Conservation (phyloP, 345 rosid genomes). For the Dovyalis caffra region DNA sequence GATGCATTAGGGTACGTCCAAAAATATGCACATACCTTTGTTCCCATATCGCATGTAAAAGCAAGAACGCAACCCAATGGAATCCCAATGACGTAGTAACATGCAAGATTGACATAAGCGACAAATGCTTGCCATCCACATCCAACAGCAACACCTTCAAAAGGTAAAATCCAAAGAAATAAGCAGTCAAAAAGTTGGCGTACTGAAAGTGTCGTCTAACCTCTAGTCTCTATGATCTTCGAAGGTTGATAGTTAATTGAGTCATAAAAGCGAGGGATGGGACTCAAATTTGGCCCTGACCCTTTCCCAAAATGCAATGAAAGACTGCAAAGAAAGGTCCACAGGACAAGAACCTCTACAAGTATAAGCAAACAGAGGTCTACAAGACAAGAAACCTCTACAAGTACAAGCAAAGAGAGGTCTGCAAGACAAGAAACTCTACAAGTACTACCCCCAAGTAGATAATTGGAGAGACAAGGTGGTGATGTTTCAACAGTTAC, state of each 20-base stretch:
- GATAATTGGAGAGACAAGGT: too few relatives aligned
- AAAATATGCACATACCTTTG: too few relatives aligned
- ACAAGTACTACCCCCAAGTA: too few relatives aligned
- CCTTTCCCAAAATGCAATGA: too few relatives aligned
- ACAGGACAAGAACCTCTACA: neutral
- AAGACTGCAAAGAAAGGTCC: neutral
- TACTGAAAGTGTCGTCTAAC: neutral
- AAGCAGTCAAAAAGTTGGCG: neutral
- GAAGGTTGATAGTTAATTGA: neutral
- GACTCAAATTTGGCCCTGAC: too few relatives aligned
- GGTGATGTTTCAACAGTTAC: too few relatives aligned
- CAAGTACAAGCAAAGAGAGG: too few relatives aligned
- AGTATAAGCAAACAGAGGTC: too few relatives aligned
- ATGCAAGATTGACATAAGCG: constrained; percentile 74
- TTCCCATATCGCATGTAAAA: constrained; percentile 53
- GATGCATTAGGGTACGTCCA: too few relatives aligned
- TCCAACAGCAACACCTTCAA: constrained; percentile 72
- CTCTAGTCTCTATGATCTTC: neutral
- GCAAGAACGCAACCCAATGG: constrained; percentile 64
- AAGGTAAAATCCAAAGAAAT: neutral
- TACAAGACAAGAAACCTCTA: too few relatives aligned
- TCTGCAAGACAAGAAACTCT: too few relatives aligned
- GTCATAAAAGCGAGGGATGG: too few relatives aligned
- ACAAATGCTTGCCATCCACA: constrained; percentile 91
- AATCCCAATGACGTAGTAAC: constrained; percentile 62